Evolutionary conservation across 1,284 basidiomycete genomes (phyloP).

Genomic region (Ustilago nuda): DNA sequence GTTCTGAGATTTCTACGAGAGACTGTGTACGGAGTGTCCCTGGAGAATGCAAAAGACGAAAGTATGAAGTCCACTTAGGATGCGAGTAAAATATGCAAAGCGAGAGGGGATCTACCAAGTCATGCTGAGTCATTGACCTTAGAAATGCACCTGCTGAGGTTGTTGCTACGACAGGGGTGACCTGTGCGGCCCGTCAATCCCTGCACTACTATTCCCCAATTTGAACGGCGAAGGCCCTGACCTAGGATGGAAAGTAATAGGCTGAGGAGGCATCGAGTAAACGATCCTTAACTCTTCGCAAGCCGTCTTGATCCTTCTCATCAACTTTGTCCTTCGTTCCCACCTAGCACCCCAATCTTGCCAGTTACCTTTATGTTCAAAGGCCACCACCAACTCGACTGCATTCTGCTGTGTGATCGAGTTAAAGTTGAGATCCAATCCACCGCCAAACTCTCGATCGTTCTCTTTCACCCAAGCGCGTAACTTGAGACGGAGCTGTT

Average conservation of each 20-base stretch:
- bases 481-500: constrained; percentile 76
- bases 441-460: constrained; percentile 73
- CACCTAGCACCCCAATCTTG: constrained; percentile 85
- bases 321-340: constrained; percentile 64
- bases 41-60: no score
- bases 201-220: constrained; percentile 14
- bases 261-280: constrained; percentile 62
- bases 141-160: constrained; percentile 21
- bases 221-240: constrained; percentile 48
- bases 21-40: no score
- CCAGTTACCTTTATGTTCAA: constrained; percentile 86
- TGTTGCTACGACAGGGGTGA: constrained; percentile 3
- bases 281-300: constrained; percentile 56
- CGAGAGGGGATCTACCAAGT: background rate
- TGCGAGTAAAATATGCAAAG: no score
- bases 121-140: background rate
- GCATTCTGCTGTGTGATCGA: constrained; percentile 66
- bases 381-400: constrained; percentile 72
- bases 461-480: constrained; percentile 77
- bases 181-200: background rate
- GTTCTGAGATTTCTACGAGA: background rate
- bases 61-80: no score
- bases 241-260: constrained; percentile 59
- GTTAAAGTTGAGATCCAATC: constrained; percentile 68
- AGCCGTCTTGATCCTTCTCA: constrained; percentile 60